Evolutionary conservation across 1,139 yeast species (phyloP).

Genomic region (Suhomyces taliae): DNA sequence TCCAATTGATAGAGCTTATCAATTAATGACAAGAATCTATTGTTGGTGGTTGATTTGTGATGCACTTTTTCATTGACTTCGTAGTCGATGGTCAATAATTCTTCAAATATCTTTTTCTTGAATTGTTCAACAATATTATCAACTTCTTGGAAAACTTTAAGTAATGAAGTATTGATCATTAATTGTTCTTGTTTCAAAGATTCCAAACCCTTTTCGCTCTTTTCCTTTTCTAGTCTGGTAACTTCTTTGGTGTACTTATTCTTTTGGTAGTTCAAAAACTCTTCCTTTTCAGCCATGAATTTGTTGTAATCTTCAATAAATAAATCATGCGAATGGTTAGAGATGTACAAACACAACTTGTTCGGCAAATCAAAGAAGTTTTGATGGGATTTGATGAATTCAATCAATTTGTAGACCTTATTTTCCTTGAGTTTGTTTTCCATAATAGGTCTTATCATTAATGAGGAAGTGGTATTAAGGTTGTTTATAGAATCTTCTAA

Average conservation of each 20-base stretch:
- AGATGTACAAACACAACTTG: conserved; percentile 51
- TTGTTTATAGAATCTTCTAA: conserved; percentile 48
- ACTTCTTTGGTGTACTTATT: conserved; percentile 16
- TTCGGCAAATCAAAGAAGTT: conserved; percentile 74
- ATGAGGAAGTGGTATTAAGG: conserved; percentile 58
- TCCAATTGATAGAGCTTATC: conserved; percentile 46
- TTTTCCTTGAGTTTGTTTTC: conserved; percentile 62
- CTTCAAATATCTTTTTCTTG: conserved; percentile 61
- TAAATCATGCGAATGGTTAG: conserved; percentile 65
- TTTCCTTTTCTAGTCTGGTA: conserved; percentile 15
- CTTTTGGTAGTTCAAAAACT: conserved; percentile 18
- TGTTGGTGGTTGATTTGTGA: conserved; percentile 1
- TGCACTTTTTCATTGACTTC: conserved; percentile 21
- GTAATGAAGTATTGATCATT: conserved; percentile 26
- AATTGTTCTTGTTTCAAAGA: conserved; percentile 29
- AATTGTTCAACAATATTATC: conserved; percentile 65
- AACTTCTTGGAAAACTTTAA: conserved; percentile 64
- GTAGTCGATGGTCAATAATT: conserved; percentile 46
- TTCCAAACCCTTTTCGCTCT: conserved; percentile 17
- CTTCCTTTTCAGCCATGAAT: conserved; percentile 41
- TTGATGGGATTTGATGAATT: conserved; percentile 60
- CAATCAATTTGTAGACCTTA: conserved; percentile 59
- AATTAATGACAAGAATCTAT: conserved; percentile 54
- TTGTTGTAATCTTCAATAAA: conserved; percentile 68
- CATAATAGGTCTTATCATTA: conserved; percentile 73